Base-by-base conservation (phyloP, 805 yeast species). In the Schwanniomyces occidentalis region DNA sequence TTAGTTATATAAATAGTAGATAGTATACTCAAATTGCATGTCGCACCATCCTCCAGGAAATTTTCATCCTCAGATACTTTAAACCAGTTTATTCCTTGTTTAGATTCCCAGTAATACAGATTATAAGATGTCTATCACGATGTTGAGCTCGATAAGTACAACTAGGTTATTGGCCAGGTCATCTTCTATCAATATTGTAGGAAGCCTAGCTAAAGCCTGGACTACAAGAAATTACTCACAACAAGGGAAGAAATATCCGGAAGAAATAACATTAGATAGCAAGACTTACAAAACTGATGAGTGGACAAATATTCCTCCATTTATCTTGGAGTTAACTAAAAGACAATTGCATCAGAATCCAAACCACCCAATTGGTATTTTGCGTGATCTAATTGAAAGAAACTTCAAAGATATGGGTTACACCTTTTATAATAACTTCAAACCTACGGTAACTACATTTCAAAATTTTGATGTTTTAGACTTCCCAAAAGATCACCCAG, bases 381-480 rank as follows among this genome's bases (percentile, higher is more conserved):
- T 93, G 22, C 74, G 89, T 29, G 70, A 76, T 14, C 66, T 90
- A 41, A 79, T 93, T 27, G 95, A 90, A 55, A 61, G 57, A 12
- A 78, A 82, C 40, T 78, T 93, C 54, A 48, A 68, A 13, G 76
- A 75, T 0, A 60, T 82, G 29, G 95, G 89, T 2, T 80, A 82
- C 54, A 83, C 95, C 0, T 80, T 80, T 47, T 88, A 82, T 61
- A 85, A 83, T 54, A 75, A 85, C 38, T 87, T 89, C 62, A 70
- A 74, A 40, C 96, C 99, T 0, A 85, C 78, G 1, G 99, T 93
- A 1, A 71, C 90, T 2, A 83, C 78, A 2, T 76, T 68, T 51
- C 86, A 91, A 52, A 93, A 93, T 56, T 93, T 93, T 54, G 99
- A 93, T 56, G 85, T 84, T 1, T 71, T 93, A 23, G 97, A 95